Conservation (phyloP, 352 stramenopile genomes). For the Globisporangium mamillatum region DNA sequence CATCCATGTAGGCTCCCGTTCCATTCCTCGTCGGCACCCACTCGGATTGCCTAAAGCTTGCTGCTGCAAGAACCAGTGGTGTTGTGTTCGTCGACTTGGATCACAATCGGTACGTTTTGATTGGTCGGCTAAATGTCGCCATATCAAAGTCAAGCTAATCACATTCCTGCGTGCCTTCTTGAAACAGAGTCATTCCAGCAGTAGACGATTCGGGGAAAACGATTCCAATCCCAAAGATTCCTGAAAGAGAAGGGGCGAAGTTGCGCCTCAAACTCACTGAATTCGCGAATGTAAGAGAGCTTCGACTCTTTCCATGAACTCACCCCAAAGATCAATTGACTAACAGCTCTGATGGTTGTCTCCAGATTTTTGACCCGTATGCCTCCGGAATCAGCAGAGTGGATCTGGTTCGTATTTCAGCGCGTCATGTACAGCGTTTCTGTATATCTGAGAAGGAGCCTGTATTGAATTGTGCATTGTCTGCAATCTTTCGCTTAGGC, state of each 20-base stretch:
- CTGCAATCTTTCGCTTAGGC: constrained; percentile 28
- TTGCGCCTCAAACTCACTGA: constrained; percentile 58
- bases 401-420: constrained; percentile 40
- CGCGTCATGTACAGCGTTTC: background rate
- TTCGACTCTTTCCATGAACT: background rate
- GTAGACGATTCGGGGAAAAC: constrained; percentile 63
- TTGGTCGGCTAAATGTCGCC: background rate
- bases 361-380: constrained; percentile 79
- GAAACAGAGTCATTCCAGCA: constrained; percentile 61
- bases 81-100: constrained; percentile 96
- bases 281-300: constrained; percentile 44
- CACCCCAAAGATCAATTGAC: background rate
- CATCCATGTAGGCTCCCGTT: constrained; percentile 73
- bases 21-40: constrained; percentile 93
- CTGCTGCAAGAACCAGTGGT: constrained; percentile 57
- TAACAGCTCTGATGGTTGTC: background rate
- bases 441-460: background rate
- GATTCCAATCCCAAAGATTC: constrained; percentile 66
- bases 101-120: constrained; percentile 65
- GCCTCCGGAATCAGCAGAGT: constrained; percentile 67
- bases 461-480: background rate
- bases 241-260: constrained; percentile 66
- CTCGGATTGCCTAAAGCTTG: constrained; percentile 68
- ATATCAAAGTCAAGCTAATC: background rate
- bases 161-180: background rate